These are phyloP conservation scores for Candida xiaguanensis DNA, from an alignment of 805 yeast genomes.

Conservation along the genomic window DNA sequence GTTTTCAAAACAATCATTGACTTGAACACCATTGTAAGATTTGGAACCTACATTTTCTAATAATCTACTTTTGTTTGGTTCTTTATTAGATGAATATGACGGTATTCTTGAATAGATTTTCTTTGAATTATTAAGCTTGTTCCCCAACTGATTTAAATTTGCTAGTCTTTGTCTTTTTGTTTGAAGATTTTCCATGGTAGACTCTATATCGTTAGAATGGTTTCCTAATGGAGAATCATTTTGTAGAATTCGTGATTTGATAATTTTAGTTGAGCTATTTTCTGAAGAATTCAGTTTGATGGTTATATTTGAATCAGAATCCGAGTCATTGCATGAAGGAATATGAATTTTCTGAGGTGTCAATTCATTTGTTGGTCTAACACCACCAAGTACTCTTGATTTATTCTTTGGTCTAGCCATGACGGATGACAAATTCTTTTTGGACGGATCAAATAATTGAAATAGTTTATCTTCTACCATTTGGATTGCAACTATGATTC, in stretches of 20 bases:
- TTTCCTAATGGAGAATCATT: not conserved
- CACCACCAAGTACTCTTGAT: slow-evolving; percentile 3
- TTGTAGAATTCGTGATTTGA: not conserved
- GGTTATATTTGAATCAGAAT: not conserved
- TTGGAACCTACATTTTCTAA: not conserved
- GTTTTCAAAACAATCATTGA: slow-evolving; percentile 5
- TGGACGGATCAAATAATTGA: slow-evolving; percentile 2
- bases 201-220: not conserved
- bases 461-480: slow-evolving; percentile 1
- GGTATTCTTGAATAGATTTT: not conserved
- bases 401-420: not conserved
- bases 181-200: not conserved
- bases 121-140: not conserved
- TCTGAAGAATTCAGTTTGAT: too few species aligned
- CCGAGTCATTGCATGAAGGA: not conserved
- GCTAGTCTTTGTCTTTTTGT: slow-evolving; percentile 4
- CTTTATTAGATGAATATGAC: not conserved
- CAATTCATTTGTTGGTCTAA: slow-evolving; percentile 8
- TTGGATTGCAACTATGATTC: not conserved
- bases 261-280: not conserved
- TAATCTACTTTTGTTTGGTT: not conserved
- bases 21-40: not conserved
- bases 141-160: not conserved
- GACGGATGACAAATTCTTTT: slow-evolving; percentile 7
- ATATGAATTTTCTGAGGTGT: slow-evolving; percentile 4